Evolutionary conservation across 2,329 filamentous ascomycete species (phyloP).

Genomic region (Fusarium siculi): DNA sequence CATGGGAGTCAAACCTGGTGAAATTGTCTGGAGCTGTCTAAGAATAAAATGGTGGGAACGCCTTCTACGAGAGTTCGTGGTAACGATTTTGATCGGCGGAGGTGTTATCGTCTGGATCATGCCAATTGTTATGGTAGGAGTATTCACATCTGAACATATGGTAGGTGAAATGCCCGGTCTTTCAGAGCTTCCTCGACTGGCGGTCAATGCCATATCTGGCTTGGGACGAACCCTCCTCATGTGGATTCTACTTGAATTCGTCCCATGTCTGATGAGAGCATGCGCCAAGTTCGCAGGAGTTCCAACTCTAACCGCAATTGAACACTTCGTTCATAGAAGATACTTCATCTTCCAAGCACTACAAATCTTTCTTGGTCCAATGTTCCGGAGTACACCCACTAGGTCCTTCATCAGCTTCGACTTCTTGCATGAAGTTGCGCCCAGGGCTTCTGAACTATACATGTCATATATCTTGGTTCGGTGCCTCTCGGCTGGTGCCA

Average conservation of each 20-base stretch:
- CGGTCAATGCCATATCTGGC: background rate
- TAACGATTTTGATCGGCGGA: accelerated
- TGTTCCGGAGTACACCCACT: too few relatives aligned
- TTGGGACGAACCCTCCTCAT: accelerated
- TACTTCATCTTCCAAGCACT: background rate
- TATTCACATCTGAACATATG: too few relatives aligned
- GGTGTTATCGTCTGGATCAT: background rate
- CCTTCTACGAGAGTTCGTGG: background rate
- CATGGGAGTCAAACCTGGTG: background rate
- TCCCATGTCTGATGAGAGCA: background rate
- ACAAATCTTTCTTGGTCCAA: background rate
- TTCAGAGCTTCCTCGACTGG: background rate
- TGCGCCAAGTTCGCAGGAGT: background rate
- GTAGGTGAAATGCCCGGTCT: accelerated
- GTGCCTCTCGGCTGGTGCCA: background rate
- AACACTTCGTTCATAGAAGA: background rate
- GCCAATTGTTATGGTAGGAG: too few relatives aligned
- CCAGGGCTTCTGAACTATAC: accelerated
- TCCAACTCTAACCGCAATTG: accelerated
- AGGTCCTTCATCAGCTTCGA: too few relatives aligned
- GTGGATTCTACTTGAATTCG: background rate
- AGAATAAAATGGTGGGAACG: background rate
- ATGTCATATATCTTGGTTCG: background rate
- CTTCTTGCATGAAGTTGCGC: too few relatives aligned
- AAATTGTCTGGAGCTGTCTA: background rate